Base-by-base conservation (phyloP, 768 basidiomycete species). In the Mycena chlorophos region DNA sequence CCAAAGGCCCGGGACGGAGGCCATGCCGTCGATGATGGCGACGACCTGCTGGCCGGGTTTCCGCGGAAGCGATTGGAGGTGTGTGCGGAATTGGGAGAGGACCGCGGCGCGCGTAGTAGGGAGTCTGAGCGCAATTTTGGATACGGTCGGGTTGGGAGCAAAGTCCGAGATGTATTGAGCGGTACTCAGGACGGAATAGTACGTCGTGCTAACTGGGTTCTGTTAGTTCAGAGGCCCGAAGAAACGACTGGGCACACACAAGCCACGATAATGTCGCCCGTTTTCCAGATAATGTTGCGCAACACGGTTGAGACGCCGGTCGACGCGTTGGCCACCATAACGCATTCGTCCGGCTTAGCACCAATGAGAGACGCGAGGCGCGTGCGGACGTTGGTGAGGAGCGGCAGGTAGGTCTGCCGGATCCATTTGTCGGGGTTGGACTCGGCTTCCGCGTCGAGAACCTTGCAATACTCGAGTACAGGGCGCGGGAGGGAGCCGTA, bases 21-120 rank as follows among this genome's bases (percentile, higher is more conserved):
- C 69, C 45, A 94, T 86, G 28, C 75, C 70, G 65, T 94, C 92
- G 12, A 93, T 81, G 31, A 93, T 66, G 0, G 85, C 84, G 20
- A 91, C 74, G 1, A 87, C 73, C 67, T 84, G 82, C 55, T 65
- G 56, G 23, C 54, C 54, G 3, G 19, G 20, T 31, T 45, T 52
- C 22, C 29, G 39, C 14, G 49, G 55, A 45, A 57, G 54, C 27
- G 22, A 23, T 65, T 46, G 37, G 22, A 69, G 20, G 40, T 69
- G 67, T 5, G 47, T 54, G 14, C 62, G 49, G 40, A 65, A 69
- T 25, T 38, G 34, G 28, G 40, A 66, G 12, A 87, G 27, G 29
- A 89, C 77, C 3, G 70, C 69, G 0, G 70, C 69, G 38, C 77
- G 84, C 0, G 75, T 74, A 47, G 74, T 78, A 5, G 82, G 84